Base-by-base conservation (phyloP, 805 yeast genomes). In the Yamadazyma sp. region DNA sequence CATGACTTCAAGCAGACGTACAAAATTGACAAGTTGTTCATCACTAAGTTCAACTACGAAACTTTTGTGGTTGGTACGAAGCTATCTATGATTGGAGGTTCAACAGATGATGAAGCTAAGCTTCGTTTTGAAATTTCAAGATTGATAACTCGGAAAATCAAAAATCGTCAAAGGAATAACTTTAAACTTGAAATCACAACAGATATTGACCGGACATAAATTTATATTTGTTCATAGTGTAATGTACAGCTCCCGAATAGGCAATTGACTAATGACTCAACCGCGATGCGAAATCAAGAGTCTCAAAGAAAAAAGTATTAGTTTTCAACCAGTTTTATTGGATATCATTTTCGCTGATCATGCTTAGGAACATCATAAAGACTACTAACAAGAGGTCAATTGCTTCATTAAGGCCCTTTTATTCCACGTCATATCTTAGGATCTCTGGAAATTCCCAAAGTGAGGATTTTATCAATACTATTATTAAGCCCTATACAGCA, bases 61-160 rank as follows among this genome's bases (percentile, higher is more conserved):
- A 60, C 82, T 3, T 78, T 71, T 47, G 69, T 84, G 16, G 75
- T 81, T 2, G 71, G 86, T 3, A 44, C 82, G 12, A 71, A 65
- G 38, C 47, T 84, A 3, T 58, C 56, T 14, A 78, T 84, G 83
- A 58, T 63, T 32, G 90, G 90, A n/a, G 84, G 82, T 1, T 75
- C 84, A 3, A 77, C 77, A 44, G 86, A 82, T 38, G 89, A 83
- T 31, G 91, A 84, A 54, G 57, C 77, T 1, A 60, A 67, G 21
- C 51, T 84, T 22, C 55, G 84, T 28, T 71, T 68, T 42, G 79
- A 79, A 41, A 59, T 74, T 2, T 57, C 61, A 28, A 62, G 72
- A 22, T 57, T 76, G 6, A 60, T 79, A 3, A 53, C 60, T 28
- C 59, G 56, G 11, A 53, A 63, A 11, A 45, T 73, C 40, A 47